Evolutionary conservation across 2,329 filamentous ascomycete genomes (phyloP).

Genomic region (Venturia oleaginea): DNA sequence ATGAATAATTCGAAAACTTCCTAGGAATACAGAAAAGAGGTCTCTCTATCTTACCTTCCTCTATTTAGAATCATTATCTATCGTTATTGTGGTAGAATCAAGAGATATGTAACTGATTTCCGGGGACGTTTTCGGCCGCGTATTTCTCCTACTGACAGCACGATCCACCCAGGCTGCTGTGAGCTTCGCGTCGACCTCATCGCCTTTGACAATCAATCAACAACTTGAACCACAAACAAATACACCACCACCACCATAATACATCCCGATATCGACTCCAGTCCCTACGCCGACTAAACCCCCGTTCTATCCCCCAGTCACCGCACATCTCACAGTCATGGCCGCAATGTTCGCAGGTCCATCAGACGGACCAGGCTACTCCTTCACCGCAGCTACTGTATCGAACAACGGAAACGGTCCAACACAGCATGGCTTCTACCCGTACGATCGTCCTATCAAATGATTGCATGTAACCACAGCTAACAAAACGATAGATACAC

Average conservation of each 20-base stretch:
- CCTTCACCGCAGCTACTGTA: constrained; percentile 38
- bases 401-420: constrained; percentile 38
- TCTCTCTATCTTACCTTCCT: no score
- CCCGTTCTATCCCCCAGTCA: background rate
- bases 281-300: background rate
- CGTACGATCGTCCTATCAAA: constrained; percentile 66
- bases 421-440: constrained; percentile 70
- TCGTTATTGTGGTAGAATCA: no score
- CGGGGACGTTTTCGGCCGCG: no score
- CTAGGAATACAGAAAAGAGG: no score
- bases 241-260: background rate
- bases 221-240: background rate
- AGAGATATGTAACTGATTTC: no score
- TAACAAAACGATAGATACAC: constrained; percentile 59
- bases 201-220: background rate
- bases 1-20: no score
- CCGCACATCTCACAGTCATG: constrained; percentile 32
- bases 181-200: constrained; percentile 4
- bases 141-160: no score
- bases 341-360: constrained; percentile 44
- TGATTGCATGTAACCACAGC: no score
- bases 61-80: no score
- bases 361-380: constrained; percentile 48
- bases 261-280: background rate
- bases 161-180: constrained; percentile 11